Evolutionary conservation across 768 basidiomycete genomes (phyloP).

Genomic region (Strobilomyces confusus): DNA sequence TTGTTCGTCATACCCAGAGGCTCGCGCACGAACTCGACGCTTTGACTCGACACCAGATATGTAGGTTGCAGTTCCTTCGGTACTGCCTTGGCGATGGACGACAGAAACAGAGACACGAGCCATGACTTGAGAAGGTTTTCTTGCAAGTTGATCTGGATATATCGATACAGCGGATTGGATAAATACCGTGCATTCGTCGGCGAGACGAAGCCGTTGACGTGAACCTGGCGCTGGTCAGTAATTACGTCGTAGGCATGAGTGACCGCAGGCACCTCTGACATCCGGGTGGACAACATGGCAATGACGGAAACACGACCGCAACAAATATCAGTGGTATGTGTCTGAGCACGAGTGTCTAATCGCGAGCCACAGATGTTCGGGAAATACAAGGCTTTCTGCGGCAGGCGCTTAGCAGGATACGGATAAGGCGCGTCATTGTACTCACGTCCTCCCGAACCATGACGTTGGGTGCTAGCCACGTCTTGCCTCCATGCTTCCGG

Average conservation of each 20-base stretch:
- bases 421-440: conserved; percentile 9
- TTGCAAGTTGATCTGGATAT: conserved; percentile 87
- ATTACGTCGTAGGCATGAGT: not conserved
- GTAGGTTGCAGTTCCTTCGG: conserved; percentile 62
- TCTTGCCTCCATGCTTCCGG: conserved; percentile 82
- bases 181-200: conserved; percentile 51
- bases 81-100: conserved; percentile 61
- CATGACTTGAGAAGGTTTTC: conserved; percentile 91
- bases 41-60: conserved; percentile 79
- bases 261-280: conserved; percentile 66
- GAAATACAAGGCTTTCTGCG: conserved; percentile 86
- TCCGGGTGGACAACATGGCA: conserved; percentile 76
- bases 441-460: conserved; percentile 88
- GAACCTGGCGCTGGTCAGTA: conserved; percentile 48
- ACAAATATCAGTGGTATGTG: conserved; percentile 77
- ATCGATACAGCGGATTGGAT: conserved; percentile 61
- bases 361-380: conserved; percentile 79
- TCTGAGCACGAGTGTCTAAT: conserved; percentile 49
- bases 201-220: conserved; percentile 66
- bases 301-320: conserved; percentile 75
- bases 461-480: conserved; percentile 87
- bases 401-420: not conserved
- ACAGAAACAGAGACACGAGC: conserved; percentile 82
- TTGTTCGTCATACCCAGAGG: conserved; percentile 86
- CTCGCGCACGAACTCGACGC: conserved; percentile 81